Conservation (phyloP, 306 rosid species). For the Oemleria cerasiformis region DNA sequence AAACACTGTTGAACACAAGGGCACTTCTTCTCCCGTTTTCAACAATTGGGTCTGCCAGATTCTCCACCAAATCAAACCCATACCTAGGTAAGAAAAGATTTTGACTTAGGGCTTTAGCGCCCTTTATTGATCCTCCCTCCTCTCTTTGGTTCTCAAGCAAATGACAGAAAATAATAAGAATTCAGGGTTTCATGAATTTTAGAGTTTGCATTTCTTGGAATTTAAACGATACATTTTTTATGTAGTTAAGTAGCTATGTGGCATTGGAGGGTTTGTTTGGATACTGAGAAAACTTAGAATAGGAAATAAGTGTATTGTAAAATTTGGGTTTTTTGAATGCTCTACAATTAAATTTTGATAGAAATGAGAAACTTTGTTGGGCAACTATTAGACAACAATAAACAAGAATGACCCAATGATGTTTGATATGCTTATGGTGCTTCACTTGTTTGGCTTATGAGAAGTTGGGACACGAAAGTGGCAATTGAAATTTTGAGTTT, state of each 20-base stretch:
- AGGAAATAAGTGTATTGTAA: not conserved
- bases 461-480: not conserved
- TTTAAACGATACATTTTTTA: not conserved
- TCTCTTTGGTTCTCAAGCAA: not conserved
- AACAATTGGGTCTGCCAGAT: constrained; percentile 34
- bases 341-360: not conserved
- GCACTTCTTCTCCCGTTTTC: constrained; percentile 24
- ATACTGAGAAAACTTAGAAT: not conserved
- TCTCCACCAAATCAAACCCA: constrained; percentile 56
- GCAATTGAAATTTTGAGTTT: not conserved
- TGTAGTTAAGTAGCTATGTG: not conserved
- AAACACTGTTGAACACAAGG: constrained; percentile 24
- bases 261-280: not conserved
- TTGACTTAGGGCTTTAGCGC: not conserved
- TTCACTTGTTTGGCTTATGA: constrained; percentile 1
- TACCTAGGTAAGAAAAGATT: constrained; percentile 35
- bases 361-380: not conserved
- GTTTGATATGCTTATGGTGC: not conserved
- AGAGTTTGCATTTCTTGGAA: not conserved
- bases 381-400: not conserved
- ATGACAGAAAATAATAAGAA: not conserved
- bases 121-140: too few species aligned
- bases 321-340: not conserved
- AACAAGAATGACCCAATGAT: not conserved
- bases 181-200: not conserved